Base-by-base conservation (phyloP, 805 yeast genomes). In the Tanozyma kutaoensis region DNA sequence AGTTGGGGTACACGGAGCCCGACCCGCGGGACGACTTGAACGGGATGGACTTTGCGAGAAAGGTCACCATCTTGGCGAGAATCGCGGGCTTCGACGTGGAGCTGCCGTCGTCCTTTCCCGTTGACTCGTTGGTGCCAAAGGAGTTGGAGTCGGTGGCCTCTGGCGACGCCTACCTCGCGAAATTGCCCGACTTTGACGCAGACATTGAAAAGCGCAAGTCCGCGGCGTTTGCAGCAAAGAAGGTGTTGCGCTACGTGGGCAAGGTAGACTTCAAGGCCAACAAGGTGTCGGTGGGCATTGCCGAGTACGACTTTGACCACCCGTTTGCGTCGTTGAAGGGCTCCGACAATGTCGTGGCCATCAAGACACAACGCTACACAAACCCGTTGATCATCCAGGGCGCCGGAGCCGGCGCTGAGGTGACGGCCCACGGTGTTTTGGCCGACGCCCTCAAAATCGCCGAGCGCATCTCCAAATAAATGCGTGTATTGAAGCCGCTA, bases 11-110 rank as follows among this genome's bases (percentile, higher is more conserved):
- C 69, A 88, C 96, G 23, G 98, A 91, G 59, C 99, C 99, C 26
- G 99, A 91, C 54, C 98, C 99, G 55, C 77, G 99, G 59, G 99
- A 91, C 53, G 99, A 91, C 51, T 71, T 91, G 55, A 91, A 88
- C 54, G 99, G 99, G 29, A 68, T 91, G 50, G 99, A 91, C 49
- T 95, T 91, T 34, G 99, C 99, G 24, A 78, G 99, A 69, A 91
- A 91, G 56, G 95, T 91, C 17, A 85, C 98, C 15, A 91, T 91
- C 38, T 69, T 91, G 36, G 94, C 95, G 25, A 79, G 99, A 65
- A 69, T 91, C 28, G 67, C 95, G 11, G 98, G 98, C 3, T 67
- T 79, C 29, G 60, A 71, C 33, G 81, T 91, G 21, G 78, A 76
- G 48, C 76, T 91, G 9, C 93, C 97, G 41, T 69, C 85, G 21